Base-by-base conservation (phyloP, 2,329 filamentous ascomycete species). In the Ascochyta rabiei region DNA sequence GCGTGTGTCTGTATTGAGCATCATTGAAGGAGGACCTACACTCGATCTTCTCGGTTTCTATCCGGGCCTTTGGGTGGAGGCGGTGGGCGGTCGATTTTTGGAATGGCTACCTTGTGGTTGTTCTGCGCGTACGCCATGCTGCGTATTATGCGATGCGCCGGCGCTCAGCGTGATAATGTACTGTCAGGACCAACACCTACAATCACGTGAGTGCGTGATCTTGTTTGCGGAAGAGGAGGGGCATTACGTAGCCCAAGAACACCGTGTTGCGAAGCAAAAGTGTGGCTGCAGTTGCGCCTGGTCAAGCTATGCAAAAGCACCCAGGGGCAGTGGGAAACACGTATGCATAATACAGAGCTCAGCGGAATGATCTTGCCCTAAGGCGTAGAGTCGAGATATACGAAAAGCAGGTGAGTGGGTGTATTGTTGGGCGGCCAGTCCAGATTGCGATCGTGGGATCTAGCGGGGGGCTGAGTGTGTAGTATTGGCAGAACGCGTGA, bases 11-110 rank as follows among this genome's bases (percentile, higher is more conserved):
- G 6, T 28, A 28, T 28, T 7, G 8, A 28, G 30, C 3, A 6
- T 6, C 2, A 16, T 21, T 19, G n/a, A 34, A 21, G 19, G 21
- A 24, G 16, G 16, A 58, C 57, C 30, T 46, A 67, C 64, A 63
- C 59, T 42, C 64, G 57, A 42, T 67, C 60, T 19, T 67, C 64
- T 48, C 44, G 57, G 16, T 26, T 38, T 23, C 39, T 59, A 9
- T 47, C 48, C 8, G 50, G 57, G 0, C 15, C 26, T 26, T 54
- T 56, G 3, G 54, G 47, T 9, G 49, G 55, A 3, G 51, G 48
- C 19, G 43, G 48, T 10, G 46, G 47, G 7, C 56, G 57, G 5
- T 61, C 54, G 18, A 60, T 48, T 30, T 52, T 64, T 13, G 56
- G 52, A 24, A 62, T 64, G 8, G 61, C 59, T 35, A 64, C 43